These are phyloP conservation scores for Rhizopogon rudus DNA, from an alignment of 768 basidiomycete genomes.

Conservation along the genomic window DNA sequence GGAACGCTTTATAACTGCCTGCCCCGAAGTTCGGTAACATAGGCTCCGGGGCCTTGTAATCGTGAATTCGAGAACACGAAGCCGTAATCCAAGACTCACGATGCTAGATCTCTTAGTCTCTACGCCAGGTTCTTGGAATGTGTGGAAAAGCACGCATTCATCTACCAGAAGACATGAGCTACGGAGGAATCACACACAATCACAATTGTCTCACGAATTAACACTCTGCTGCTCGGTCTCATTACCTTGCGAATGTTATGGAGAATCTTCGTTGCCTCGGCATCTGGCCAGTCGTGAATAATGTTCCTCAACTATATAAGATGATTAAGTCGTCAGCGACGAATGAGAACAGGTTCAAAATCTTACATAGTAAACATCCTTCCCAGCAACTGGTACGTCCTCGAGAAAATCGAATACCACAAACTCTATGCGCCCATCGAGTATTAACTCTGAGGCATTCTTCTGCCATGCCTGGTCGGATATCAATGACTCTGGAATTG, in stretches of 20 bases:
- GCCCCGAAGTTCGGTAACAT: constrained; percentile 45
- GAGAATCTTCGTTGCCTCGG: constrained; percentile 26
- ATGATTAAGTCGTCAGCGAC: background rate
- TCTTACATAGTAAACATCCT: constrained; percentile 22
- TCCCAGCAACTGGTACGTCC: constrained; percentile 8
- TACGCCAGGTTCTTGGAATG: constrained; percentile 3
- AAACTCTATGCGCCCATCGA: constrained; percentile 10
- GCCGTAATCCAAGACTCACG: background rate
- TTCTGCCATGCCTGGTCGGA: constrained; percentile 6
- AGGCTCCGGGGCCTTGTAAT: constrained; percentile 35
- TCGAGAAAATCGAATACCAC: constrained; percentile 18
- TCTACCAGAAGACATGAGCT: constrained; percentile 8
- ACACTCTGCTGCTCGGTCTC: constrained; percentile 23
- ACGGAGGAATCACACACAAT: background rate
- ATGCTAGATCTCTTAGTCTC: background rate
- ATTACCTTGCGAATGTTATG: constrained; percentile 24
- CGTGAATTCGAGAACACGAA: background rate
- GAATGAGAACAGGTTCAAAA: background rate
- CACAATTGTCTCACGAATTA: constrained; percentile 24
- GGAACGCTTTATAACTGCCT: constrained; percentile 34
- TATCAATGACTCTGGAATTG: background rate
- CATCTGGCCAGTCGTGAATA: constrained; percentile 33
- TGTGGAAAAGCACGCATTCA: constrained; percentile 15
- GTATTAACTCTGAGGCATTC: constrained; percentile 12
- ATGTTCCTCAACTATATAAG: constrained; percentile 20